A percentile compares a stretch with the other conserved stretches of the same genome.
Evolutionary conservation across 208 protist genomes (phyloP).

Genomic region (Endotrypanum monterogeii): DNA sequence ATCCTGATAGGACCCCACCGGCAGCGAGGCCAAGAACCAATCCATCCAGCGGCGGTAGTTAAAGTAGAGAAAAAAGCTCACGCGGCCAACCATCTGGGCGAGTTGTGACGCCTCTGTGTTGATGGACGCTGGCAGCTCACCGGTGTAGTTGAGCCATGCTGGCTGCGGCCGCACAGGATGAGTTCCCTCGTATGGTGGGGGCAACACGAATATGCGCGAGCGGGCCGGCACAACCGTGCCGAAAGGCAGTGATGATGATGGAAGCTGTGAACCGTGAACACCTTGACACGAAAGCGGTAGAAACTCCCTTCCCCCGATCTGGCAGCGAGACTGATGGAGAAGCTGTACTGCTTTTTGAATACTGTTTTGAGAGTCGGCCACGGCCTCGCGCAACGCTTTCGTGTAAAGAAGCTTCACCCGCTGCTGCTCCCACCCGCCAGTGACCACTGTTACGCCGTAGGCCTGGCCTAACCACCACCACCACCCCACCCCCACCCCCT

Average conservation of each 20-base stretch:
- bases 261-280: background rate
- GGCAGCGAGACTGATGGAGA: constrained; percentile 21
- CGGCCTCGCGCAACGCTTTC: constrained; percentile 31
- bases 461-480: constrained; percentile 29
- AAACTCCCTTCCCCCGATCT: constrained; percentile 11
- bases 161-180: constrained; percentile 8
- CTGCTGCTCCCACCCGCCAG: constrained; percentile 33
- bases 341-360: constrained; percentile 18
- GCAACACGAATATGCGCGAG: constrained; percentile 22
- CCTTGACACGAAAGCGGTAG: constrained; percentile 5
- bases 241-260: constrained; percentile 18
- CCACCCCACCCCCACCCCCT: background rate
- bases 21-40: constrained; percentile 29
- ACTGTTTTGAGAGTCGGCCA: constrained; percentile 6
- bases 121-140: constrained; percentile 19
- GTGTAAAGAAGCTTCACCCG: constrained; percentile 36
- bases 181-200: constrained; percentile 11
- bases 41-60: constrained; percentile 37
- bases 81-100: constrained; percentile 19
- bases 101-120: constrained; percentile 14
- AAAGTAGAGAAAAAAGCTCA: constrained; percentile 29
- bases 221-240: constrained; percentile 6
- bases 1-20: constrained; percentile 25
- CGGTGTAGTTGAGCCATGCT: constrained; percentile 32
- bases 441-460: constrained; percentile 32